Percentiles rank a stretch among this genome's conserved stretches.
Evolutionary conservation across 768 basidiomycete species (phyloP).

Genomic region (Trametes meyenii): DNA sequence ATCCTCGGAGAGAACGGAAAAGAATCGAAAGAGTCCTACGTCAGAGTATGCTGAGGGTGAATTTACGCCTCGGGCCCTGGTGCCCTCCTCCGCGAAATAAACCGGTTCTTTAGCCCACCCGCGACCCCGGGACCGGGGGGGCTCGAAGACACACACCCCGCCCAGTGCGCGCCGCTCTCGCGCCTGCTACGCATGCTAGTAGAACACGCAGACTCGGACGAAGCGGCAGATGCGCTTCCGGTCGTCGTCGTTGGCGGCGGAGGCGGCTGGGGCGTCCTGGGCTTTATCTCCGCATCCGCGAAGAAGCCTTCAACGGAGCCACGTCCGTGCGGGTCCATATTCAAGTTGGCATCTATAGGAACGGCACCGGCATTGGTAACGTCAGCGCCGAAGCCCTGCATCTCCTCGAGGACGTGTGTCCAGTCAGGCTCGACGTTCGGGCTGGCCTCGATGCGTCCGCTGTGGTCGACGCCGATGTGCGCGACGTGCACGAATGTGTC

Average conservation of each 20-base stretch:
- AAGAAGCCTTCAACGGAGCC: conserved; percentile 40
- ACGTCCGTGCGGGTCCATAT: conserved; percentile 35
- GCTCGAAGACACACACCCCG: background rate
- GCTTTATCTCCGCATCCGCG: conserved; percentile 29
- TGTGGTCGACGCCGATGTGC: conserved; percentile 60
- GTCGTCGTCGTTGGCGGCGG: background rate
- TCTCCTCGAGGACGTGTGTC: conserved; percentile 42
- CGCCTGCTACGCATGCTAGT: background rate
- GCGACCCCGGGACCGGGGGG: too few relatives aligned
- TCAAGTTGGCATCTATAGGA: conserved; percentile 21
- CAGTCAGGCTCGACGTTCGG: conserved; percentile 57
- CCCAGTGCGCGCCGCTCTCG: background rate
- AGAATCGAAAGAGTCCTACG: too few relatives aligned
- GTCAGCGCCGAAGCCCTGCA: conserved; percentile 42
- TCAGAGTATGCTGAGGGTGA: background rate
- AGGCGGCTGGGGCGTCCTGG: background rate
- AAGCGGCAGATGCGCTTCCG: background rate
- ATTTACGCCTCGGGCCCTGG: background rate
- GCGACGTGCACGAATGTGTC: conserved; percentile 68
- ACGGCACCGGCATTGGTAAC: too few relatives aligned
- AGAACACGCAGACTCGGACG: background rate
- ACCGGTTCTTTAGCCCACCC: conserved; percentile 1
- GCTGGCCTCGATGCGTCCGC: conserved; percentile 55
- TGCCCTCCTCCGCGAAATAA: background rate
- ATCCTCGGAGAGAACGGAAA: too few relatives aligned